Evolutionary conservation across 2,329 filamentous ascomycete genomes (phyloP).

Genomic region (Cryphonectria naterciae): DNA sequence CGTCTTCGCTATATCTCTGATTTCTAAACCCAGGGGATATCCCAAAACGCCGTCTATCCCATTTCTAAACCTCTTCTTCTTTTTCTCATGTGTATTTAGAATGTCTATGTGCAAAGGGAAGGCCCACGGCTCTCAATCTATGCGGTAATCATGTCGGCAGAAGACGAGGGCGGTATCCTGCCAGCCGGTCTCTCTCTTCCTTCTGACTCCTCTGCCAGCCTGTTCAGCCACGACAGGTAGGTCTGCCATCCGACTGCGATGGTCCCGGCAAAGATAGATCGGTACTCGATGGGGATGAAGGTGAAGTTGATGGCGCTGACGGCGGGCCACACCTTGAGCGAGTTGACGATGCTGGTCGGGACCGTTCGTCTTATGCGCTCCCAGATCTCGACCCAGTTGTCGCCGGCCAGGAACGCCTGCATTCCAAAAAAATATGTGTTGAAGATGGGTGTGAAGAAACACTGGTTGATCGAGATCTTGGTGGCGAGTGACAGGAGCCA

Average conservation of each 20-base stretch:
- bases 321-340: conserved; percentile 84
- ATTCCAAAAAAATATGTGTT: conserved; percentile 82
- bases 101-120: not conserved
- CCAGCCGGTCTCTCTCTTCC: conserved; percentile 29
- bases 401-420: conserved; percentile 76
- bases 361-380: conserved; percentile 77
- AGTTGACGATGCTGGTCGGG: conserved; percentile 76
- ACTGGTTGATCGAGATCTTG: conserved; percentile 82
- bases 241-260: conserved; percentile 92
- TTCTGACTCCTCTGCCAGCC: conserved; percentile 67
- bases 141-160: conserved; percentile 9
- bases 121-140: not conserved
- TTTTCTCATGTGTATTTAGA: not conserved
- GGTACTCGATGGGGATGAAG: conserved; percentile 78
- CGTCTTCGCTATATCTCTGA: not conserved
- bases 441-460: conserved; percentile 80
- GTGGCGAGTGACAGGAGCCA: conserved; percentile 70
- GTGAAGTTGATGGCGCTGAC: conserved; percentile 86
- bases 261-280: conserved; percentile 77
- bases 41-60: conserved; percentile 21
- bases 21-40: conserved; percentile 1
- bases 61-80: not conserved
- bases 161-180: conserved; percentile 20
- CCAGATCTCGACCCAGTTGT: conserved; percentile 64
- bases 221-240: conserved; percentile 81